phyloP scores from a whole-genome alignment of 1,284 basidiomycete genomes.

The Rhizoctonia solani region DNA sequence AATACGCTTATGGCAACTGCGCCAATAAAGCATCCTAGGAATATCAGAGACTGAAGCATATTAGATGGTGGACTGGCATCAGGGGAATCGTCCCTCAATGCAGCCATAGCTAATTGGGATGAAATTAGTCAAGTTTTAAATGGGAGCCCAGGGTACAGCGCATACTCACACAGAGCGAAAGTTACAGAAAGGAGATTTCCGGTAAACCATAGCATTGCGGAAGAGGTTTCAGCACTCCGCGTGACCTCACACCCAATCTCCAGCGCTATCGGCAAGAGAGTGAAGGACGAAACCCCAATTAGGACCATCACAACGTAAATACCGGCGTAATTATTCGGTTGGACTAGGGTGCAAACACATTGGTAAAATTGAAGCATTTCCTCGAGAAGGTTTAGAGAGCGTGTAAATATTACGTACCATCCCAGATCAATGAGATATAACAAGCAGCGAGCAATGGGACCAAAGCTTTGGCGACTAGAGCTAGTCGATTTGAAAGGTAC shows the following conservation, averaged over 20 bases:
- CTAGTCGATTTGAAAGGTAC: constrained; percentile 70
- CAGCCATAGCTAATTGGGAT: constrained; percentile 55
- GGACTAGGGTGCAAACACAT: constrained; percentile 50
- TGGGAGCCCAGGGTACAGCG: no score
- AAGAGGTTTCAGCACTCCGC: constrained; percentile 72
- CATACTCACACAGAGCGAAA: constrained; percentile 64
- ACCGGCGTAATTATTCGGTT: constrained; percentile 58
- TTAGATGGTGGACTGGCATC: constrained; percentile 67
- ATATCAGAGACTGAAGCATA: constrained; percentile 65
- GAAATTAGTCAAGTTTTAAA: not conserved
- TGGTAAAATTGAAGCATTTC: not conserved
- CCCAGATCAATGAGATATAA: constrained; percentile 72
- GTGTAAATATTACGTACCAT: constrained; percentile 52
- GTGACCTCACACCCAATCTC: constrained; percentile 78
- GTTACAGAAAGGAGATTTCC: constrained; percentile 65
- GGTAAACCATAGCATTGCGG: constrained; percentile 75
- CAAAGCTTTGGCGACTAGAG: constrained; percentile 59
- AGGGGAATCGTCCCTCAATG: constrained; percentile 59
- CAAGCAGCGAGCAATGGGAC: constrained; percentile 61
- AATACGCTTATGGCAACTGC: constrained; percentile 50
- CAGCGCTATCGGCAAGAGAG: constrained; percentile 70
- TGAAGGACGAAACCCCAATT: constrained; percentile 67
- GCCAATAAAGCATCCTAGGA: constrained; percentile 59
- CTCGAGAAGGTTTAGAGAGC: no score
- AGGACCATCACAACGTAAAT: constrained; percentile 68